Evolutionary conservation across 208 protist genomes (phyloP), one percentile per base, ranked within the genome.

Genomic region (Acanthamoeba triangularis): DNA sequence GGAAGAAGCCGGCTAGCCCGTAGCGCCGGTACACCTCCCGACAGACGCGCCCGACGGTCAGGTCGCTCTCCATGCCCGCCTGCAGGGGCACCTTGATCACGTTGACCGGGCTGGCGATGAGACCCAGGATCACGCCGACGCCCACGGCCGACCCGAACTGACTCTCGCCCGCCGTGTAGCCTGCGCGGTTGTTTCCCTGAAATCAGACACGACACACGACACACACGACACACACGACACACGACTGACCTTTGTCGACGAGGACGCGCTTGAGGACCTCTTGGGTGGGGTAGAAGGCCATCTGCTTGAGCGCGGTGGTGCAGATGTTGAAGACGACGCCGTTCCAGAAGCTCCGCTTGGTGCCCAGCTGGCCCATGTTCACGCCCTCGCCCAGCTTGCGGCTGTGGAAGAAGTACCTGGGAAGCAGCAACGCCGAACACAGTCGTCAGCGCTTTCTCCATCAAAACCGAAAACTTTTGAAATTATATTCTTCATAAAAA

Each of bases 241-340:
- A 72, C 14, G 20, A 18, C 63, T 35, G 14, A 82, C 72, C 72
- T 13, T 82, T 49, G 16, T 85, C 76, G 44, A 35, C 16, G 85
- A 92, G 61, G 14, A 92, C 37, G 20, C 37, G 61, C 90, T 94
- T 94, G 37, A 76, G 25, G 18, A 94, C 90, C 44, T 94, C 90
- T n/a, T 94, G 90, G 10, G 90, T 94, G 65, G 90, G 90, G 33
- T 82, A 94, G 47, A 94, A 74, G 18, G 90, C 90, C 90, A 94
- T 94, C 90, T 94, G 90, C 69, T 94, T 94, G 90, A 94, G 35
- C 16, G 90, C 90, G 4, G 67, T 94, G 44, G 90, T 63, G 69
- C 37, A 74, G 20, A 94, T 49, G 65, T 94, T 94, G 65, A 94
- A 94, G 28, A 63, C 44, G 35, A 94, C 30, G 49, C 90, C 90